These are phyloP conservation scores for Albizia julibrissin DNA, from an alignment of 306 rosid species.

Conservation along the genomic window DNA sequence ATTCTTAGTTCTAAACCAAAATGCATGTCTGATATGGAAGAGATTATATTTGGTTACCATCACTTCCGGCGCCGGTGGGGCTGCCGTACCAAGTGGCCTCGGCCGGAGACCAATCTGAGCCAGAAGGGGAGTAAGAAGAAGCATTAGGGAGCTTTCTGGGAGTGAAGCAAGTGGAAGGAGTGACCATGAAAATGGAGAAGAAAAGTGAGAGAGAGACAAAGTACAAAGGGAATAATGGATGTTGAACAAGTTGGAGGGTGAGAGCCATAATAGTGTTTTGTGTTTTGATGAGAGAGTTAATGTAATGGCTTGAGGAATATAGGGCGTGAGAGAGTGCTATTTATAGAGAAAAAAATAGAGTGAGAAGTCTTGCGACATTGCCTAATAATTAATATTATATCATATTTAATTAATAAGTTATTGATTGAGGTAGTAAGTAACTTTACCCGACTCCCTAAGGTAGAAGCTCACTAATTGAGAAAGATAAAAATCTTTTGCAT, in stretches of 20 bases:
- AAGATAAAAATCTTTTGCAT: no score
- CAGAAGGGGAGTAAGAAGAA: constrained; percentile 41
- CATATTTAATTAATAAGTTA: no score
- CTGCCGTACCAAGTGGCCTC: constrained; percentile 71
- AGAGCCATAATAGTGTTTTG: constrained; percentile 30
- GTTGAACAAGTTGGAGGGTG: background rate
- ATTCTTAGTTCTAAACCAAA: background rate
- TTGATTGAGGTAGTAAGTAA: no score
- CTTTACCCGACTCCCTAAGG: no score
- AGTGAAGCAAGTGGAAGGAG: constrained; percentile 46
- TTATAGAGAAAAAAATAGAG: background rate
- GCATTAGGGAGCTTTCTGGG: constrained; percentile 44
- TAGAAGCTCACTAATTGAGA: no score
- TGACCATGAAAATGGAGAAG: constrained; percentile 31
- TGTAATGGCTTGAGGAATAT: constrained; percentile 19
- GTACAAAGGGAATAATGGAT: constrained; percentile 15
- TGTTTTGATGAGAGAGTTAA: background rate
- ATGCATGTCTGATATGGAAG: background rate
- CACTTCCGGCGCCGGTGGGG: constrained; percentile 63
- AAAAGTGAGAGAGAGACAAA: background rate
- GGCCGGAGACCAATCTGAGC: constrained; percentile 52
- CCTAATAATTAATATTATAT: background rate
- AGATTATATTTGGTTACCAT: constrained; percentile 39
- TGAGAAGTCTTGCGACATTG: no score
- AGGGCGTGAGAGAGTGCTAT: background rate